Evolutionary conservation across 1,139 yeast genomes (phyloP), one percentile per base, ranked within the genome.

Genomic region (Scheffersomyces insectosa): DNA sequence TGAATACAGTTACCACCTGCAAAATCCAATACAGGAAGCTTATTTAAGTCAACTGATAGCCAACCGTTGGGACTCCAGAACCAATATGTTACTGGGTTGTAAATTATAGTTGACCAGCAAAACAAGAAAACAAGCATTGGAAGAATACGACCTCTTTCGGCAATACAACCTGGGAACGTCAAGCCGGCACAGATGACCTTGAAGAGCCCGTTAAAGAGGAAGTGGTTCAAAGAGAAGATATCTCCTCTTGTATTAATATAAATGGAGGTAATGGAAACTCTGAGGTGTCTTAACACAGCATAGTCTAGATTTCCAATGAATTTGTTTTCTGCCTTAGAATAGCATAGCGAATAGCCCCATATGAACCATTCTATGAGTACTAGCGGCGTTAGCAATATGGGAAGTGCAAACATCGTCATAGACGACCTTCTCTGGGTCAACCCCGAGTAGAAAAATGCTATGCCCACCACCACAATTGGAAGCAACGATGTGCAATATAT

Each of bases 1-100:
- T 82, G 87, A n/a, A 82, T 77, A 48, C 83, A 79, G 29, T 78
- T 76, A 2, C 87, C 87, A 3, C 87, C 87, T 1, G 87, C 85
- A 60, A 79, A 81, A 59, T 82, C 87, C 15, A 82, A 62, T 1
- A 77, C 82, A 0, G 83, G 82, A 9, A 73, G 54, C 37, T 64
- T 62, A 28, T 59, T 51, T 36, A 65, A 57, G 44, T 70, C 72
- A 0, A 65, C 59, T 1, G 75, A 68, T 29, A 81, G 68, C 86
- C 86, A 82, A 3, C 87, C 87, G 43, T 72, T 62, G 8, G 61
- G 51, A 56, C 80, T 80, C 87, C 87, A 82, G 51, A 80, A 75
- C 87, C 87, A 82, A 56, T 80, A 80, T 2, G 82, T 80, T 1
- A 81, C 75, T 0, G 87, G 87, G 52, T 80, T 80, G 55, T 82